Conservation (phyloP, 805 yeast genomes). For the Suhomyces vadensis region DNA sequence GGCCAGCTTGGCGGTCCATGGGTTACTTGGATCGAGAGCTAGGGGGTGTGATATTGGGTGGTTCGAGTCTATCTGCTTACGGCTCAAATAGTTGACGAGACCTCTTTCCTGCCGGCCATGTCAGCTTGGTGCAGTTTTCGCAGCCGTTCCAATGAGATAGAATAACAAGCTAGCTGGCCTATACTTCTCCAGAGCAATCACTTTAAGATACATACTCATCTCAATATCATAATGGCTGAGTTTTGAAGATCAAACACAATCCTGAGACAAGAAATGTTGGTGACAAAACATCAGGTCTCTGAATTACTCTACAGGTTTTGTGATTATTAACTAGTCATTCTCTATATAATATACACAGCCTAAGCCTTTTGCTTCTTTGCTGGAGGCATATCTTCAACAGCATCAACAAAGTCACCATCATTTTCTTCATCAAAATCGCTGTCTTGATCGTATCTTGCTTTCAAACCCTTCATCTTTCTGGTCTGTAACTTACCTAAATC, state of each 20-base stretch:
- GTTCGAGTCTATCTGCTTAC: neutral
- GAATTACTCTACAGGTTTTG: too few relatives aligned
- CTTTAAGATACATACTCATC: too few relatives aligned
- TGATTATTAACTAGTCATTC: neutral
- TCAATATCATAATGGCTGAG: too few relatives aligned
- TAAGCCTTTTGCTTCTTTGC: conserved; percentile 4
- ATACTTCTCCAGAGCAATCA: too few relatives aligned
- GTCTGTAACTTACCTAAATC: conserved; percentile 89
- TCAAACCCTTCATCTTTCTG: conserved; percentile 97
- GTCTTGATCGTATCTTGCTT: conserved; percentile 79
- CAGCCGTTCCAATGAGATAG: neutral
- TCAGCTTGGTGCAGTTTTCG: neutral
- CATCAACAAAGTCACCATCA: conserved; percentile 28
- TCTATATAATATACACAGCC: conserved; percentile 1
- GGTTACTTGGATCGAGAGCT: neutral
- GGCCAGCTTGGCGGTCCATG: too few relatives aligned
- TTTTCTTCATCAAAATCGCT: conserved; percentile 57
- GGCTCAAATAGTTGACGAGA: too few relatives aligned
- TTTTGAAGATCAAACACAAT: too few relatives aligned
- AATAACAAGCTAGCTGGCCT: neutral
- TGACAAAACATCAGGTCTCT: too few relatives aligned
- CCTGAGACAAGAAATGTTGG: too few relatives aligned
- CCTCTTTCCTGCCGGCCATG: neutral
- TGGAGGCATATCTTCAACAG: conserved; percentile 17
- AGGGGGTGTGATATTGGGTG: too few relatives aligned